Conservation (phyloP, 495 filamentous ascomycete genomes). For the Penicillium pancosmium region DNA sequence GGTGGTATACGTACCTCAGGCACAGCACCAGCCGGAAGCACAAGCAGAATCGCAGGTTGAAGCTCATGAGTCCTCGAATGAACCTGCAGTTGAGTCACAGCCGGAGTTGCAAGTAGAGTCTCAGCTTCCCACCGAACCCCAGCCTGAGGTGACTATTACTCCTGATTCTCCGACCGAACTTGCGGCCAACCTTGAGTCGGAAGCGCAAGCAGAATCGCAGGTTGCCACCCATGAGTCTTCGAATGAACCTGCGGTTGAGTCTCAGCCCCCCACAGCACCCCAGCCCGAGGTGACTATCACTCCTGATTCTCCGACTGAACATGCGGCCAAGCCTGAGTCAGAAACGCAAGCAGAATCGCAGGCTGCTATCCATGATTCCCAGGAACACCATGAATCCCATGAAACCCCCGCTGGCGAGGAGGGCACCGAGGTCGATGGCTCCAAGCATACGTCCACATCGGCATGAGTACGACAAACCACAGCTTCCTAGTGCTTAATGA, state of each 20-base stretch:
- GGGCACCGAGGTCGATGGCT: background rate
- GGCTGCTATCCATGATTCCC: background rate
- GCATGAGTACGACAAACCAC: constrained; percentile 4
- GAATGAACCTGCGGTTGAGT: background rate
- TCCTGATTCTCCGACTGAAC: background rate
- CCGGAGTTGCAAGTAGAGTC: background rate
- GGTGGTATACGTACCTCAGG: constrained; percentile 1
- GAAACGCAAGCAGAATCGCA: background rate
- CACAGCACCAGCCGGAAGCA: background rate
- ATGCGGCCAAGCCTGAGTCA: background rate
- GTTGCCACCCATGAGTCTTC: background rate
- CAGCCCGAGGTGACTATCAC: background rate
- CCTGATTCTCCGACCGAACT: background rate
- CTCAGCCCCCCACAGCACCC: background rate
- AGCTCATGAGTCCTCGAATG: background rate
- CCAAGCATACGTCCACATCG: background rate
- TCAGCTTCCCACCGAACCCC: background rate
- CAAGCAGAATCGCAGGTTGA: background rate
- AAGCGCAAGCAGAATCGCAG: background rate
- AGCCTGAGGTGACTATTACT: background rate
- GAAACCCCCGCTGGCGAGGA: background rate
- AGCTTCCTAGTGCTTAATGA: constrained; percentile 10
- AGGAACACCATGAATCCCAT: background rate
- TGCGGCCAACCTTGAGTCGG: background rate
- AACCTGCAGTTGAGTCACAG: background rate